Base-by-base conservation (phyloP, 371 early-diverging fungal species). In the Funneliformis caledonium region DNA sequence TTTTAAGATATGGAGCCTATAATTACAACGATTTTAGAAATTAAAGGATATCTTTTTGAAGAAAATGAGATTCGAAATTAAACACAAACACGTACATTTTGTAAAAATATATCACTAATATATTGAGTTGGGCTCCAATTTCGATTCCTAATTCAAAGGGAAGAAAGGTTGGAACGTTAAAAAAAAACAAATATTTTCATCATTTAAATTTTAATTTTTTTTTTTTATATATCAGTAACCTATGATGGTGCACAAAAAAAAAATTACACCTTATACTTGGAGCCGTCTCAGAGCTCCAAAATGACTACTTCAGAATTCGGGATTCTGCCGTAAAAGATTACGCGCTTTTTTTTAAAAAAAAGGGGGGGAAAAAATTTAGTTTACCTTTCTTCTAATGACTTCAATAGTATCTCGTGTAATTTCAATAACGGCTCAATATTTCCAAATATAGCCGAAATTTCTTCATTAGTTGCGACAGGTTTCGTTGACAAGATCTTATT, bases 381-480 rank as follows among this genome's bases (percentile, higher is more conserved):
- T 31, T 64, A 79, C 72, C 80, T 88, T 72, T 88, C 83, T 42
- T 91, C 88, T 62, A 94, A 75, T n/a, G 85, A 87, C 8, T 92
- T 93, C 72, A 93, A 84, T 45, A 94, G 85, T 81, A 91, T 89
- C 69, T 87, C 85, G 82, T 95, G 95, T 72, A 95, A 90, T 8
- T 82, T 82, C 73, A 92, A 83, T 47, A 95, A 91, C n/a, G 85
- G 86, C 81, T 89, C 89, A 10, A 94, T 84, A 78, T 95, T 94
- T 62, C 90, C 85, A 84, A 95, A 96, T 33, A 96, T 83, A 6
- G 87, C 78, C 11, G 85, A 85, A 69, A 88, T 85, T 68, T 95
- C 93, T 48, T 84, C 83, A 8, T 60, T 45, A 1, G 81, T 74
- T 78, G 82, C 84, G 12, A 82, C 60, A 26, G 81, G 83, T 33